Base-by-base conservation (phyloP, 2,329 filamentous ascomycete genomes). In the Fusarium sp. region DNA sequence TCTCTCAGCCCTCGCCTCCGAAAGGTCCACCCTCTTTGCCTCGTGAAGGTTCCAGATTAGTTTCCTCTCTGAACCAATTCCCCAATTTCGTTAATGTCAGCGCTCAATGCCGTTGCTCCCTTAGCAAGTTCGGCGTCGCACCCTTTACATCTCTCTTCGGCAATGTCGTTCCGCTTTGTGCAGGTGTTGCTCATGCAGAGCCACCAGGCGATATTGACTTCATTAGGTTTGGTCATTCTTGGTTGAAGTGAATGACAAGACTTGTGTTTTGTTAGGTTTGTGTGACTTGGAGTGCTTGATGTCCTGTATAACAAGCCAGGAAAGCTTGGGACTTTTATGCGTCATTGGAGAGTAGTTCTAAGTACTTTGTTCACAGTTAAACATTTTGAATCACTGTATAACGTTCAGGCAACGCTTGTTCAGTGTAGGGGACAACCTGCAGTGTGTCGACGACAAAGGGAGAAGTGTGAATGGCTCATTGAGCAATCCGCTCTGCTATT, bases 361-460 rank as follows among this genome's bases (percentile, higher is more conserved):
- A 11, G 25, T 0, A 4, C 21, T 39, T 6, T 19, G 15, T 29
- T 31, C 37, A 42, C 37, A 4, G 21, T 5, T 8, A 10, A 21
- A 9, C 0, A 15, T 10, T 3, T 14, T 6, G 0, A 5, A 14
- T 54, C 23, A 23, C 15, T 12, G 23, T 0, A 7, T 31, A 1
- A 7, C 21, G 3, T 9, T n/a, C 12, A 21, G n/a, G 18, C 7
- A 18, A 3, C 8, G 3, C 14, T 41, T 19, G 5, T 19, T 39
- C 21, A 14, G 6, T 41, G 23, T 5, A 19, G 8, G n/a, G 1
- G 10, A 55, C 2, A 23, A 7, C 2, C 1, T 37, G 48, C 14
- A 37, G n/a, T 5, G 19, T 21, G 14, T 52, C 4, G 7, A 25
- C 8, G 10, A 37, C 7, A 16, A 37, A 51, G 29, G 21, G 21